phyloP scores from a whole-genome alignment of 1,139 yeast species.

The Pichia sp. region DNA sequence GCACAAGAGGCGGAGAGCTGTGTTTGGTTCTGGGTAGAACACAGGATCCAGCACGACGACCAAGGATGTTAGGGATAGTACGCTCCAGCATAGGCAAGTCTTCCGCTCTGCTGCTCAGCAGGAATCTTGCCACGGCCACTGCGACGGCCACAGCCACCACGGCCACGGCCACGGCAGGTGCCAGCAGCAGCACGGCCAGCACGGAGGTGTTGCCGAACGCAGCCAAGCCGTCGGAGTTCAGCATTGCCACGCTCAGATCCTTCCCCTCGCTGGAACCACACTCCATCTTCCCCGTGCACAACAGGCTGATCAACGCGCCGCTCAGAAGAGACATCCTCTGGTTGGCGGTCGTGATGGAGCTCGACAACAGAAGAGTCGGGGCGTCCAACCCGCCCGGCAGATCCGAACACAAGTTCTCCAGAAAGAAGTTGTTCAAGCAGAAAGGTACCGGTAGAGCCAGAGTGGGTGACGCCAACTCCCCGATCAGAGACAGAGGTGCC shows the following conservation, averaged over 20 bases:
- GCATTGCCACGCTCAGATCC: constrained; percentile 72
- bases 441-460: constrained; percentile 96
- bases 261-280: constrained; percentile 91
- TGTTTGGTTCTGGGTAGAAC: no score
- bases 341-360: constrained; percentile 91
- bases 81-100: constrained; percentile 10
- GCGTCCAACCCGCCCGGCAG: constrained; percentile 82
- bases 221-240: constrained; percentile 60
- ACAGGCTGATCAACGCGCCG: constrained; percentile 63
- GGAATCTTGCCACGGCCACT: constrained; percentile 13
- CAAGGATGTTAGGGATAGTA: constrained; percentile 4
- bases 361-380: constrained; percentile 86
- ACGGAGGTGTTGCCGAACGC: constrained; percentile 24
- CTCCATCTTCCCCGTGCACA: constrained; percentile 69
- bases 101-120: not conserved
- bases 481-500: constrained; percentile 85
- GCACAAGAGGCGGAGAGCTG: no score
- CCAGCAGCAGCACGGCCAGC: not conserved
- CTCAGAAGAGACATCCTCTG: constrained; percentile 87
- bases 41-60: not conserved
- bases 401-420: constrained; percentile 80
- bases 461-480: constrained; percentile 93
- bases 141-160: no score
- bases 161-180: not conserved
- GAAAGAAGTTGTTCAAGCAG: constrained; percentile 79